Evolutionary conservation across 2,329 filamentous ascomycete species (phyloP).

Genomic region (Ceratocystiopsis sp.): DNA sequence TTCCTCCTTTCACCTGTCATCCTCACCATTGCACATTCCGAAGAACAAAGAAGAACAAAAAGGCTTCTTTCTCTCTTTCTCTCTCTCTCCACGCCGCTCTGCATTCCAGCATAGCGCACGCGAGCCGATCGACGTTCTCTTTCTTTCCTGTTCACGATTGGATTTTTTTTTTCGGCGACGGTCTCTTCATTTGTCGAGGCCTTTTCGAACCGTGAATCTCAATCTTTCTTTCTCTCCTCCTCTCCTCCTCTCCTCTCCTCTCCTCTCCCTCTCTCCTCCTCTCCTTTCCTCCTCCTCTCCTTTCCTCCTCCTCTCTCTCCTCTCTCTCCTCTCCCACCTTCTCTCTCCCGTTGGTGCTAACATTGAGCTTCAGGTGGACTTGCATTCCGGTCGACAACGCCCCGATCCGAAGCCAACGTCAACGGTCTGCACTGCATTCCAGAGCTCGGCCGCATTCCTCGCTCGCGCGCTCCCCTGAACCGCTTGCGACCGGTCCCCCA

Average conservation of each 20-base stretch:
- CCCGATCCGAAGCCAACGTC: conserved; percentile 1
- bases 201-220: conserved; percentile 3
- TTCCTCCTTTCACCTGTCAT: conserved; percentile 1
- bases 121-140: background rate
- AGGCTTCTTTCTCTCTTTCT: no score
- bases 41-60: conserved; percentile 1
- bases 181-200: background rate
- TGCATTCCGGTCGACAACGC: conserved; percentile 3
- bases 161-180: background rate
- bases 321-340: background rate
- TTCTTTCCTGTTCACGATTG: background rate
- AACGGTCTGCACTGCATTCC: background rate
- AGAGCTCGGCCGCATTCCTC: conserved; percentile 1
- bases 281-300: background rate
- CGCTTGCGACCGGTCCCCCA: no score
- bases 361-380: background rate
- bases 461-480: background rate
- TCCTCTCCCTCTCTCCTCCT: background rate
- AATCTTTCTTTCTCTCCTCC: background rate
- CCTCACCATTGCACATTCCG: background rate
- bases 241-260: background rate
- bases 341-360: background rate
- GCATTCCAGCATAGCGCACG: background rate
- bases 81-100: background rate
- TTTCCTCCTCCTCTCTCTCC: background rate